Evolutionary conservation across 768 basidiomycete species (phyloP), one percentile per base, ranked within the genome.

Genomic region (Lentinus brumalis): DNA sequence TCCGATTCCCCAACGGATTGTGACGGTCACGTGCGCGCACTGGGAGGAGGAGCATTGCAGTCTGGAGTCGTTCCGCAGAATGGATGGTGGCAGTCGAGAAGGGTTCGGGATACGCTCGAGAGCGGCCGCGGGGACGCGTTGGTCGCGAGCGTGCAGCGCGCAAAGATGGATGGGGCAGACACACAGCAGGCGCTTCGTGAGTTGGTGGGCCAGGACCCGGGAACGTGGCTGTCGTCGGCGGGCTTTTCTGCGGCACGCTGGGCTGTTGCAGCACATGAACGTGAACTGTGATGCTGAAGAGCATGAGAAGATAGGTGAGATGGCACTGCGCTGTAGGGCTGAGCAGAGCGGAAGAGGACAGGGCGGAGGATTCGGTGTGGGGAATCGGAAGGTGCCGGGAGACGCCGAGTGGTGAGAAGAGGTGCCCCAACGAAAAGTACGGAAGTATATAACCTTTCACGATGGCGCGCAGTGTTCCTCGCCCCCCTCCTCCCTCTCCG

Each of bases 401-500:
- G 53, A 59, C 57, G 53, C 53, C 39, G 30, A 31, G 42, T 11
- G 47, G 56, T 54, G 61, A 55, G 56, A 62, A 45, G 30, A 49
- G 21, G 21, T 26, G n/a, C 57, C 62, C 62, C 62, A 63, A 63
- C 53, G 62, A 53, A 63, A 63, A 50, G 62, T 18, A 18, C 26
- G 21, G 50, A 50, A 39, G 50, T 64, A 61, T 64, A 60, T 57
- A 60, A 64, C 47, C 42, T 35, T 57, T 57, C 35, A 32, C 32
- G 49, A 59, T 32, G 55, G 50, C 31, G 16, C 38, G 3, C 35
- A 18, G 45, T 3, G 31, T 35, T 18, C 50, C 29, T 51, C 63
- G 55, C 45, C 59, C 63, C 21, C 56, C 57, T 66, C 50, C 57
- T 41, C 50, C 60, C 62, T 63, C 58, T 52, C 57, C 57, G 53